These are phyloP conservation scores for Cenchrus americanus DNA, from an alignment of 176 grass and related monocot genomes.

Conservation along the genomic window DNA sequence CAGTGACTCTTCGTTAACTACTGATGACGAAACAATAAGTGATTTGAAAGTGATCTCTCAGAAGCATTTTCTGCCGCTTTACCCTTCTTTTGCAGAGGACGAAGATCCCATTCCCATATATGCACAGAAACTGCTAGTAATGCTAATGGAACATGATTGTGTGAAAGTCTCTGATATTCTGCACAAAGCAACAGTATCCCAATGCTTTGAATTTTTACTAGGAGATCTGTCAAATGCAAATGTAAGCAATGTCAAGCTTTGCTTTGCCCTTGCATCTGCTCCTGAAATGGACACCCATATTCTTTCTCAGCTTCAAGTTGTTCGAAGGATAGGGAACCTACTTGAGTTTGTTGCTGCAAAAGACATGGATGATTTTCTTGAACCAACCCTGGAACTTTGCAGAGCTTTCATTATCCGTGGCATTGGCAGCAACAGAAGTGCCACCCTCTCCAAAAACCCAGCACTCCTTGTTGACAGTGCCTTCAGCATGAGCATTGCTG, in stretches of 20 bases:
- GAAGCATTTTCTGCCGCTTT: conserved; percentile 87
- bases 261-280: conserved; percentile 84
- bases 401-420: conserved; percentile 82
- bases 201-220: conserved; percentile 91
- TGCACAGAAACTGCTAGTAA: conserved; percentile 96
- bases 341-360: conserved; percentile 91
- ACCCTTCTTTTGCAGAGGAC: conserved; percentile 85
- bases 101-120: conserved; percentile 99
- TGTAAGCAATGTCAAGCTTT: conserved; percentile 94
- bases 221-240: conserved; percentile 96
- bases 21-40: conserved; percentile 58
- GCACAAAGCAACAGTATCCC: conserved; percentile 77
- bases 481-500: conserved; percentile 91
- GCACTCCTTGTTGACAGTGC: conserved; percentile 71
- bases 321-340: conserved; percentile 91
- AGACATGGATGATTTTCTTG: conserved; percentile 96
- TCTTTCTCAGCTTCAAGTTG: conserved; percentile 85
- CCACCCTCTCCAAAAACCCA: conserved; percentile 80
- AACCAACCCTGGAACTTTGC: conserved; percentile 88
- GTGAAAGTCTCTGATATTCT: conserved; percentile 94
- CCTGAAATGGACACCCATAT: conserved; percentile 86
- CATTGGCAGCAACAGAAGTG: conserved; percentile 72
- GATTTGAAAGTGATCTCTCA: conserved; percentile 71
- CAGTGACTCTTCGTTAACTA: conserved; percentile 62
- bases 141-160: conserved; percentile 89